These are phyloP conservation scores for button mushroom (Agaricus bisporus) DNA, from an alignment of 768 basidiomycete species.

Conservation along the genomic window DNA sequence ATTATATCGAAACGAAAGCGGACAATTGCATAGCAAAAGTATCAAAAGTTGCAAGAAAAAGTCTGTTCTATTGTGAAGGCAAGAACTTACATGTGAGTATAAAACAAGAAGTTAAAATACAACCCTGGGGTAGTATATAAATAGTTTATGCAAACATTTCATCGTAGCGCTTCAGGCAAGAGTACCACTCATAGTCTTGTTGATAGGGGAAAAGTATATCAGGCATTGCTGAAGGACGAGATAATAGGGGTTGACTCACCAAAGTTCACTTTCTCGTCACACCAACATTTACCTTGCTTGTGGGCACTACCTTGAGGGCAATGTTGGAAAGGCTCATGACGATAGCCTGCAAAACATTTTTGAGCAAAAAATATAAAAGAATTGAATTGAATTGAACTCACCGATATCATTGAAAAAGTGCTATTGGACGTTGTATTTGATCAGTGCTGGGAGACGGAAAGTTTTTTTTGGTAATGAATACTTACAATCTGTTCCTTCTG, in stretches of 20 bases:
- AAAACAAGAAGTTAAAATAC: too few species aligned
- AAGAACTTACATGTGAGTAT: too few species aligned
- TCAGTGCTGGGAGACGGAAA: background rate
- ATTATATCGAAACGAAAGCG: too few species aligned
- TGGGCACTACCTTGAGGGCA: conserved; percentile 79
- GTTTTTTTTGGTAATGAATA: background rate
- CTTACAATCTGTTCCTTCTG: conserved; percentile 74
- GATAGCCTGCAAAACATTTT: conserved; percentile 40
- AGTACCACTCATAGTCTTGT: conserved; percentile 85
- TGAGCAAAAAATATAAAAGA: background rate
- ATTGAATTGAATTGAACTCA: background rate
- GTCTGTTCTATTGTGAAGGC: too few species aligned
- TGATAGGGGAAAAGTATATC: background rate
- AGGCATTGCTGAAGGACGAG: background rate
- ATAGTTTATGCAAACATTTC: conserved; percentile 35
- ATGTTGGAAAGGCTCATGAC: conserved; percentile 92
- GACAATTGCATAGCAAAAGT: background rate
- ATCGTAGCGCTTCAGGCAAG: conserved; percentile 78
- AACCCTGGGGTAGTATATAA: too few species aligned
- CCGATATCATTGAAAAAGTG: conserved; percentile 96
- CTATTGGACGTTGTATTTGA: conserved; percentile 16
- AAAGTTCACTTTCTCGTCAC: conserved; percentile 67
- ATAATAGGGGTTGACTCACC: conserved; percentile 34
- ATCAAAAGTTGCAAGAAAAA: background rate
- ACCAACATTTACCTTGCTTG: conserved; percentile 80